phyloP scores from a whole-genome alignment of 2,329 filamentous ascomycete species.

The Aspergillus sp. region DNA sequence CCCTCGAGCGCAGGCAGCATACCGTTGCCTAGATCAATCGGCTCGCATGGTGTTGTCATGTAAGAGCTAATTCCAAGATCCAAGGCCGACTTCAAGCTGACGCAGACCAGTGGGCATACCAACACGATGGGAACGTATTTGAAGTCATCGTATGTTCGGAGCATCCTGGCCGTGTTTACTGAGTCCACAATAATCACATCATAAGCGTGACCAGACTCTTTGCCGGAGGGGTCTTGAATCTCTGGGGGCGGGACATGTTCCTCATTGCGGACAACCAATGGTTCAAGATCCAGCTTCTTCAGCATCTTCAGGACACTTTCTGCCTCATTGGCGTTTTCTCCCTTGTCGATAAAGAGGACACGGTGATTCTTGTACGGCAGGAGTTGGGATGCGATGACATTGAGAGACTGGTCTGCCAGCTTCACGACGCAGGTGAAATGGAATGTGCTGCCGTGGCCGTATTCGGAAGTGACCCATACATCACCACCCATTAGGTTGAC shows the following conservation, averaged over 20 bases:
- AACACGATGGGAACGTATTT: conserved; percentile 97
- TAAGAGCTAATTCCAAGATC: conserved; percentile 98
- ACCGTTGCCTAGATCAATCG: conserved; percentile 92
- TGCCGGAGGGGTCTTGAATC: conserved; percentile 50
- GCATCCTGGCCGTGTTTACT: conserved; percentile 80
- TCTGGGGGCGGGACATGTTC: conserved; percentile 62
- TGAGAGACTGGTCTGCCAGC: conserved; percentile 75
- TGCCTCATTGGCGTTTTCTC: conserved; percentile 65
- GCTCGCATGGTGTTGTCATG: conserved; percentile 94
- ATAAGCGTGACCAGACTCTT: conserved; percentile 63
- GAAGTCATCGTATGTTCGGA: conserved; percentile 89
- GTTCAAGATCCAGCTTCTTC: conserved; percentile 72
- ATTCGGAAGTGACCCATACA: conserved; percentile 92
- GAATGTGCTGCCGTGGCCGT: conserved; percentile 88
- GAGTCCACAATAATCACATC: conserved; percentile 96
- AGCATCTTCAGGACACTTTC: conserved; percentile 78
- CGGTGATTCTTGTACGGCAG: conserved; percentile 89
- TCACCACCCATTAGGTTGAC: conserved; percentile 96
- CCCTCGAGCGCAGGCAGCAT: conserved; percentile 96
- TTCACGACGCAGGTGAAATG: conserved; percentile 94
- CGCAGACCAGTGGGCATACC: conserved; percentile 81
- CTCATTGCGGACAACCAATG: conserved; percentile 79
- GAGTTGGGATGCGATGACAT: conserved; percentile 72
- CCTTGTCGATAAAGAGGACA: conserved; percentile 92
- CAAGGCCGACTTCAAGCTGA: conserved; percentile 88